Conservation (phyloP, 1,284 basidiomycete genomes). For the Cryptococcus sp. region DNA sequence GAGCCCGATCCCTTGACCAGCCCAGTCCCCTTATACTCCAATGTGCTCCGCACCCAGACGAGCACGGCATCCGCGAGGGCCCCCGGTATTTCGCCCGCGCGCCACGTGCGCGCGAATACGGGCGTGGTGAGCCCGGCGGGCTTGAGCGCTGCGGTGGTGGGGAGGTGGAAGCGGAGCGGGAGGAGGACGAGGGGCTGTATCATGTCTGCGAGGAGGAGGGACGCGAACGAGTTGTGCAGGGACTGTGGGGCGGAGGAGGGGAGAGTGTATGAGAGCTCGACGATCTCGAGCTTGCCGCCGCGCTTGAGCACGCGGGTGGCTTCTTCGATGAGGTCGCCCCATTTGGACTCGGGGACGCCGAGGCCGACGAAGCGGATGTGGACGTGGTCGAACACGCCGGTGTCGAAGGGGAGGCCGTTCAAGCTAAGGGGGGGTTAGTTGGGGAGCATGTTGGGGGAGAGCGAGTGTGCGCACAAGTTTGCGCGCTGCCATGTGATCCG, state of each 20-base stretch:
- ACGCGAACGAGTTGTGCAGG: conserved; percentile 32
- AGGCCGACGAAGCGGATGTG: conserved; percentile 47
- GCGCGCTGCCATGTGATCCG: conserved; percentile 42
- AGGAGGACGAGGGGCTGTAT: conserved; percentile 36
- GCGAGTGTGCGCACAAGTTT: conserved; percentile 41
- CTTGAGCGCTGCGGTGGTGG: conserved; percentile 18
- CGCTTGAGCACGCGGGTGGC: conserved; percentile 42
- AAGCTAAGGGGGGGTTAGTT: conserved; percentile 25
- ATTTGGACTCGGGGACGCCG: conserved; percentile 44
- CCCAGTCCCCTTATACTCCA: conserved; percentile 35
- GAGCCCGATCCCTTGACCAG: conserved; percentile 4
- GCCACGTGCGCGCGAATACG: conserved; percentile 16
- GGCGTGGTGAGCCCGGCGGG: conserved; percentile 11
- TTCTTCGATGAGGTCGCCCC: conserved; percentile 45
- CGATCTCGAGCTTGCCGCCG: conserved; percentile 48
- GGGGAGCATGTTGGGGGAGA: neutral
- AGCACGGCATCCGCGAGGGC: conserved; percentile 31
- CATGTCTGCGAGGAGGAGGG: conserved; percentile 34
- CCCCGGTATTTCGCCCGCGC: conserved; percentile 12
- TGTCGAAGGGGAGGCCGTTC: conserved; percentile 42
- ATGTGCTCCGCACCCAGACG: conserved; percentile 32
- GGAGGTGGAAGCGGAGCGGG: conserved; percentile 34
- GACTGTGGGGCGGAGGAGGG: conserved; percentile 24
- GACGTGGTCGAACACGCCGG: conserved; percentile 47
- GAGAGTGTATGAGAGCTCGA: conserved; percentile 43